Base-by-base conservation (phyloP, 805 yeast species). In the Candida oleophila region DNA sequence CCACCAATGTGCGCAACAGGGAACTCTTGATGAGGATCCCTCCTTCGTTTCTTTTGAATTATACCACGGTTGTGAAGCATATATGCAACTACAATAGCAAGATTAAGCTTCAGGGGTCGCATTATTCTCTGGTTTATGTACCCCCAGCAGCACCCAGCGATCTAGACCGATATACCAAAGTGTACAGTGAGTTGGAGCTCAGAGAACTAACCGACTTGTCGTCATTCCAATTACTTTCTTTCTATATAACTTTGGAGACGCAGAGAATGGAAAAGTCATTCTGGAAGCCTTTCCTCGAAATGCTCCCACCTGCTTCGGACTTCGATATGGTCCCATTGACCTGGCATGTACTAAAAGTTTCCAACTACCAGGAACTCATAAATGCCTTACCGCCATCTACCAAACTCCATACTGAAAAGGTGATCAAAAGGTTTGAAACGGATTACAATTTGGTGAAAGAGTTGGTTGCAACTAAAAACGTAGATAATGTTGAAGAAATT, bases 251-350 rank as follows among this genome's bases (percentile, higher is more conserved):
- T 3, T 55, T 78, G 14, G 87, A 82, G 52, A 52, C 46, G 2
- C 56, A 55, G 33, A 60, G 84, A 42, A 62, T 58, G 1, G 38
- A 46, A 0, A 50, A 50, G 2, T 80, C 86, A 1, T 82, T 73
- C 56, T 89, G 95, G 95, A 58, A 61, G 37, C 88, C 89, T 0
- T 88, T 88, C 59, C 61, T 88, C 9, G 73, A 76, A 30, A 76
- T 81, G 52, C 72, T 89, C 48, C 96, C 97, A 0, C 57, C 68
- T 0, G 48, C 69, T 12, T 58, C 65, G 0, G 90, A 85, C 37
- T 77, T 89, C 45, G 53, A 54, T 0, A 51, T 72, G 0, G 71
- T 83, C 2, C 96, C 96, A 1, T 63, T 88, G 35, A 66, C 76
- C 0, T 87, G 96, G 96, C 53, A 71, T 14, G 58, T 70, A 0